Conservation (phyloP, 2,329 filamentous ascomycete genomes). For the Neofusicoccum cordaticola region DNA sequence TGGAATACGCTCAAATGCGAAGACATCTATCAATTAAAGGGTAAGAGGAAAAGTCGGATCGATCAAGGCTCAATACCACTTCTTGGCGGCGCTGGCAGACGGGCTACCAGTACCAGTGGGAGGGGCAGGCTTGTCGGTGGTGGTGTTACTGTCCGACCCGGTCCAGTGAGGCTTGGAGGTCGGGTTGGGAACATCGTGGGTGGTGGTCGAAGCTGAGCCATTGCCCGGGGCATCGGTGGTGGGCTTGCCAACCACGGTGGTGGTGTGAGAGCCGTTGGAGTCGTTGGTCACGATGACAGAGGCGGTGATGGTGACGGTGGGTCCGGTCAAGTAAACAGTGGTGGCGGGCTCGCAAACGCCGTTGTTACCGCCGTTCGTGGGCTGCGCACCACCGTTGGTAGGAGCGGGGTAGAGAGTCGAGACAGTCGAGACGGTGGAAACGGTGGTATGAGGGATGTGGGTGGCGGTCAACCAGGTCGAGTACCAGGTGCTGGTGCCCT, state of each 20-base stretch:
- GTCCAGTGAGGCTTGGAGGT: slow-evolving; percentile 1
- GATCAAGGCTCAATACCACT: background rate
- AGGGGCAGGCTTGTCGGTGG: background rate
- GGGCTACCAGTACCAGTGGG: slow-evolving; percentile 3
- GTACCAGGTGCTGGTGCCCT: slow-evolving; percentile 31
- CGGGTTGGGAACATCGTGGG: background rate
- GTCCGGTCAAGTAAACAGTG: background rate
- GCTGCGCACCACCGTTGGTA: background rate
- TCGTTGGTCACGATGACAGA: background rate
- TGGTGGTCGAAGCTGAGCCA: background rate
- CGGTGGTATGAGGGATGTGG: slow-evolving; percentile 31
- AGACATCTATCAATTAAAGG: background rate
- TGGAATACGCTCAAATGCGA: background rate
- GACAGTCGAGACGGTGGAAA: slow-evolving; percentile 19
- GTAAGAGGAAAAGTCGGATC: background rate
- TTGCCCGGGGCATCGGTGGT: background rate
- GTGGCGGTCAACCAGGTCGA: slow-evolving; percentile 39
- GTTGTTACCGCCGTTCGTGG: background rate
- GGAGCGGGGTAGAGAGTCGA: slow-evolving; percentile 7
- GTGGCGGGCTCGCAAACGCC: background rate
- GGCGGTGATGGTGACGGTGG: background rate
- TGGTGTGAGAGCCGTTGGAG: background rate
- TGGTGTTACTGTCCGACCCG: background rate
- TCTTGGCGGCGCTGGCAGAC: background rate
- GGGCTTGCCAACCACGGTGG: background rate